Evolutionary conservation across 116 monocot species (phyloP).

Genomic region (Zostera marina): DNA sequence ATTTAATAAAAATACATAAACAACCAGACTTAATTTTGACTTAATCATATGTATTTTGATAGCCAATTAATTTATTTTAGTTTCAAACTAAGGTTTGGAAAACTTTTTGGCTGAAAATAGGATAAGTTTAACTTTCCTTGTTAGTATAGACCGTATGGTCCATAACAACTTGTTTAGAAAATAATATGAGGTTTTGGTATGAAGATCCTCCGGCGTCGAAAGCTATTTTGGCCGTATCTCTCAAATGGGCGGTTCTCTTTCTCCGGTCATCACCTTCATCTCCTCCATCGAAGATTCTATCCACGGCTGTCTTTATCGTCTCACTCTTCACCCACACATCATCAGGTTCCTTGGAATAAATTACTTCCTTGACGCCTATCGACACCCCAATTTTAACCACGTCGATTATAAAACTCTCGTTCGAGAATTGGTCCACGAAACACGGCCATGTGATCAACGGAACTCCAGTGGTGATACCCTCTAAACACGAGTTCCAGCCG

Average conservation of each 20-base stretch:
- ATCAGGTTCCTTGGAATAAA: neutral
- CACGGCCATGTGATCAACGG: slow-evolving; percentile 16
- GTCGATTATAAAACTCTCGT: slow-evolving; percentile 6
- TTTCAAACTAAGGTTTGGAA: too few relatives aligned
- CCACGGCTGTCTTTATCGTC: neutral
- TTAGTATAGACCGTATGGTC: too few relatives aligned
- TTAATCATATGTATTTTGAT: too few relatives aligned
- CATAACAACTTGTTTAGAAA: neutral
- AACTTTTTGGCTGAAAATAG: too few relatives aligned
- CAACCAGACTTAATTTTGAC: too few relatives aligned
- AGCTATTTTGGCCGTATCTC: neutral
- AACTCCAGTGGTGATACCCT: slow-evolving; percentile 13
- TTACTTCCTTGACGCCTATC: slow-evolving; percentile 1
- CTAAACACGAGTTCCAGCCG: slow-evolving; percentile 61
- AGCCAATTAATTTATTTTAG: too few relatives aligned
- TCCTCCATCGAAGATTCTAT: neutral
- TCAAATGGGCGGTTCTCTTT: neutral
- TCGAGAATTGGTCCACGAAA: slow-evolving; percentile 13
- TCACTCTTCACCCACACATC: neutral
- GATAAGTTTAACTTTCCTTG: too few relatives aligned
- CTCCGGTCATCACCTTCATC: slow-evolving; percentile 4
- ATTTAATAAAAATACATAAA: too few relatives aligned
- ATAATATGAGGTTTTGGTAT: neutral
- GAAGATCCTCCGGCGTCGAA: slow-evolving; percentile 6
- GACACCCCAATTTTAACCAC: neutral